Percentiles rank a stretch among this genome's conserved stretches.
These are phyloP conservation scores for Auriculariales sp. DNA, from an alignment of 768 basidiomycete species.

Conservation along the genomic window DNA sequence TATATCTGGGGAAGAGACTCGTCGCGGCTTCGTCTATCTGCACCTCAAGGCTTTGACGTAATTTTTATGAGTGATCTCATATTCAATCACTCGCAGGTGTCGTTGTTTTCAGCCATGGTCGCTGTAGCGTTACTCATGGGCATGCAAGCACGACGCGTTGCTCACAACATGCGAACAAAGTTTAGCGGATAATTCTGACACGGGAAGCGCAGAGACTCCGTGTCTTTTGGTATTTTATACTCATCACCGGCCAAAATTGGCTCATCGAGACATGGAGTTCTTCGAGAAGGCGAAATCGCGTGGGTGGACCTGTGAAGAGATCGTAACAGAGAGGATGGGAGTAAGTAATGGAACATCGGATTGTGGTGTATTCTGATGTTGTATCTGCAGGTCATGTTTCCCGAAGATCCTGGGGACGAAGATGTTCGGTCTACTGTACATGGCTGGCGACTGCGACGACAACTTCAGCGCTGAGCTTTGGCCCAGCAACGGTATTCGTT, in stretches of 20 bases:
- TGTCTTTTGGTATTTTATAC: conserved; percentile 74
- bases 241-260: conserved; percentile 76
- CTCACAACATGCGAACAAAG: conserved; percentile 54
- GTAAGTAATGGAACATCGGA: conserved; percentile 23
- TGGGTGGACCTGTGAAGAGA: conserved; percentile 64
- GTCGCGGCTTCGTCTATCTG: conserved; percentile 3
- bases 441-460: conserved; percentile 53
- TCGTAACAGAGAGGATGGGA: conserved; percentile 47
- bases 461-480: too few relatives aligned
- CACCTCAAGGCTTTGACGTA: conserved; percentile 43
- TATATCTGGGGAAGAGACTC: conserved; percentile 59
- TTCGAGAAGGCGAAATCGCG: conserved; percentile 44
- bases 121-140: background rate
- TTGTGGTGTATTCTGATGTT: background rate
- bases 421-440: conserved; percentile 69
- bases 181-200: conserved; percentile 7
- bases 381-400: conserved; percentile 65
- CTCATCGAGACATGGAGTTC: conserved; percentile 70
- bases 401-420: conserved; percentile 70
- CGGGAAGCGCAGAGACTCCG: conserved; percentile 12
- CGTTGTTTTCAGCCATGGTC: conserved; percentile 8
- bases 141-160: conserved; percentile 62
- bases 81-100: conserved; percentile 86
- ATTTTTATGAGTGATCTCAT: conserved; percentile 86
- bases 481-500: too few relatives aligned